These are phyloP conservation scores for Sordariomycetes sp. DNA, from an alignment of 2,329 filamentous ascomycete species.

Conservation along the genomic window DNA sequence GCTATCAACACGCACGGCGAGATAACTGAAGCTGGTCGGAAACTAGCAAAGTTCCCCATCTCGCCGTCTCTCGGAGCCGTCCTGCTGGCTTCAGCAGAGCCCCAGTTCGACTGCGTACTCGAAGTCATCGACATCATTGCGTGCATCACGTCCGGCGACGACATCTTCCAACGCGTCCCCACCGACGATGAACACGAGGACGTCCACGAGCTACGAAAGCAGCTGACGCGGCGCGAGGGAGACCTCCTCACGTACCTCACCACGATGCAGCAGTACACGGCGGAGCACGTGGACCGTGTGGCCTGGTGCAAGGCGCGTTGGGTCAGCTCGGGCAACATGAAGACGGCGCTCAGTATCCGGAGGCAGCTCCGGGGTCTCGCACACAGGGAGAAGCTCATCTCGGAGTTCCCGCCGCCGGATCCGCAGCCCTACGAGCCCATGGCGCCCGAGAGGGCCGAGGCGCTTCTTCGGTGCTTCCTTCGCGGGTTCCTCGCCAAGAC, in stretches of 20 bases:
- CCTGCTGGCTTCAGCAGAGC: conserved; percentile 62
- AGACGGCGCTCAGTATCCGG: conserved; percentile 47
- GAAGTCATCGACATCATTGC: conserved; percentile 78
- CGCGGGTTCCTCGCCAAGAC: conserved; percentile 47
- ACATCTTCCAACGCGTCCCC: conserved; percentile 46
- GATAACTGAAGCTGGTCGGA: conserved; percentile 61
- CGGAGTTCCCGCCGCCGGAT: conserved; percentile 30
- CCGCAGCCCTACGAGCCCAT: conserved; percentile 42
- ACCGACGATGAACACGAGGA: conserved; percentile 42
- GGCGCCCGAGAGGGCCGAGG: conserved; percentile 37
- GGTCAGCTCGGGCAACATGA: conserved; percentile 47
- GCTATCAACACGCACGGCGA: conserved; percentile 59
- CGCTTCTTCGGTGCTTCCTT: conserved; percentile 47
- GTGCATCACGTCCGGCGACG: conserved; percentile 48
- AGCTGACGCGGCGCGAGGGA: conserved; percentile 47
- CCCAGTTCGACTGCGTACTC: conserved; percentile 58
- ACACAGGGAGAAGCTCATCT: conserved; percentile 34
- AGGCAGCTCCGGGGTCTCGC: conserved; percentile 46
- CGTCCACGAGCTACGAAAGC: conserved; percentile 37
- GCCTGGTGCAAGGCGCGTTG: conserved; percentile 45
- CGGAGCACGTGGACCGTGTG: conserved; percentile 38
- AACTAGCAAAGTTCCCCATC: conserved; percentile 74
- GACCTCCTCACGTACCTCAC: conserved; percentile 53
- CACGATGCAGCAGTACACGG: conserved; percentile 46
- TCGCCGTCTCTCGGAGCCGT: conserved; percentile 72